Evolutionary conservation across 2,329 filamentous ascomycete species (phyloP).

Genomic region (Hortaea werneckii): DNA sequence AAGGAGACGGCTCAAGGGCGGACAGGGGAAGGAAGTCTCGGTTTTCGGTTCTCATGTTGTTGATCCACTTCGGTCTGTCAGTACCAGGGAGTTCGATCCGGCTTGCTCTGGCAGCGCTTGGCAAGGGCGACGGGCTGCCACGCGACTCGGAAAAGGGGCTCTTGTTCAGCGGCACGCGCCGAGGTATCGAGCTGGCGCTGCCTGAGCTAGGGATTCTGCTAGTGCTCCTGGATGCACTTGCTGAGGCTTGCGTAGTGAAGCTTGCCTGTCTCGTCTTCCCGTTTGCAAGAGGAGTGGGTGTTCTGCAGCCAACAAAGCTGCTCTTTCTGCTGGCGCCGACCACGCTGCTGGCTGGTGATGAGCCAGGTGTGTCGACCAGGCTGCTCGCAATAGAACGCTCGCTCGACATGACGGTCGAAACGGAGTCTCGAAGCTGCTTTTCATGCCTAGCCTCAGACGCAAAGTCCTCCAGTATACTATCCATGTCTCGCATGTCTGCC

Average conservation of each 20-base stretch:
- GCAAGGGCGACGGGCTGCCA: slow-evolving; percentile 10
- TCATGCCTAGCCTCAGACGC: slow-evolving; percentile 40
- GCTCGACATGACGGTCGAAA: slow-evolving; percentile 82
- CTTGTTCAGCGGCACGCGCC: slow-evolving; percentile 9
- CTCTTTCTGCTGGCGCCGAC: slow-evolving; percentile 42
- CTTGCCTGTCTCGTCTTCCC: slow-evolving; percentile 12
- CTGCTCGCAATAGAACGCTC: slow-evolving; percentile 45
- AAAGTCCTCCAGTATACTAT: slow-evolving; percentile 63
- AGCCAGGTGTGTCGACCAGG: slow-evolving; percentile 46
- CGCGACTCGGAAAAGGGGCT: slow-evolving; percentile 2
- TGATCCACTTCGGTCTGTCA: slow-evolving; percentile 18
- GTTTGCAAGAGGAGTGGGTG: slow-evolving; percentile 28
- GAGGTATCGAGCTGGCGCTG: slow-evolving; percentile 8
- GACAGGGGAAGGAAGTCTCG: slow-evolving; percentile 24
- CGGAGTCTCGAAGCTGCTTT: slow-evolving; percentile 78
- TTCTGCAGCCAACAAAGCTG: slow-evolving; percentile 36
- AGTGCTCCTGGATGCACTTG: not conserved
- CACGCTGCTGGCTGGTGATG: slow-evolving; percentile 58
- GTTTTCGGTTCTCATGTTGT: slow-evolving; percentile 10
- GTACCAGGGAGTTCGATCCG: slow-evolving; percentile 5
- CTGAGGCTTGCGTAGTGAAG: not conserved
- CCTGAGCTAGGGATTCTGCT: slow-evolving; percentile 3
- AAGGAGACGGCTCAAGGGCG: slow-evolving; percentile 24
- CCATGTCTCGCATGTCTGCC: slow-evolving; percentile 66
- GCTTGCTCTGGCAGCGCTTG: slow-evolving; percentile 9